Base-by-base conservation (phyloP, 305 asterid genomes). In the Nicotiana rustica region DNA sequence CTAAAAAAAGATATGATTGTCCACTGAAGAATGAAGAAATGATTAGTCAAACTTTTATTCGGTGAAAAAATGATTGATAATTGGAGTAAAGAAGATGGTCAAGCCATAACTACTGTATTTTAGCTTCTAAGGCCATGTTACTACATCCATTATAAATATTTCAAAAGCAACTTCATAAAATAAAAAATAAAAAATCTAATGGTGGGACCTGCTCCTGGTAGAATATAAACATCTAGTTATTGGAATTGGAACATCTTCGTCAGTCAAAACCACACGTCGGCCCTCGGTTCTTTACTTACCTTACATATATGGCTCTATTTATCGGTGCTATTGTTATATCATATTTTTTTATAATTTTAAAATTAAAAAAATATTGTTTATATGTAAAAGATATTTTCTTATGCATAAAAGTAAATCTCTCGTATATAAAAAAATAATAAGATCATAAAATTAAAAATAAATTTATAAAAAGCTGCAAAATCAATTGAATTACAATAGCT, bases 91-190 rank as follows among this genome's bases (percentile, higher is more conserved):
- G 55, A 68, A 67, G 76, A 35, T 68, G 76, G 19, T 56, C 18
- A 56, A 56, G 61, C 61, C 61, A 56, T 56, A 56, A 56, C n/a
- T 56, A 55, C n/a, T 52, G 59, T 7, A 33, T 61, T 67, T 67
- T 17, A 35, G 75, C 52, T 67, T 67, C 52, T 35, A 67, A 67
- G 75, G 75, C 29, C 75, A 67, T 67, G 73, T 67, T 67, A 67
- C 75, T 66, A 33, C 73, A 31, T 33, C 18, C 49, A 33, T 5
- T 67, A 67, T 35, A 67, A 35, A 8, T 35, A 68, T 68, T 67
- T 25, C 76, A 35, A 35, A 35, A 15, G 52, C 25, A 67, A 67
- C 17, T 67, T 67, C 52, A 67, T 2, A 5, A 31, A 66, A 66
- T 12, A 5, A 13, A 65, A 31, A 31, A 15, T 14, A 33, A 6